Conservation (phyloP, 352 stramenopile genomes). For the Elongisporangium anandrum region DNA sequence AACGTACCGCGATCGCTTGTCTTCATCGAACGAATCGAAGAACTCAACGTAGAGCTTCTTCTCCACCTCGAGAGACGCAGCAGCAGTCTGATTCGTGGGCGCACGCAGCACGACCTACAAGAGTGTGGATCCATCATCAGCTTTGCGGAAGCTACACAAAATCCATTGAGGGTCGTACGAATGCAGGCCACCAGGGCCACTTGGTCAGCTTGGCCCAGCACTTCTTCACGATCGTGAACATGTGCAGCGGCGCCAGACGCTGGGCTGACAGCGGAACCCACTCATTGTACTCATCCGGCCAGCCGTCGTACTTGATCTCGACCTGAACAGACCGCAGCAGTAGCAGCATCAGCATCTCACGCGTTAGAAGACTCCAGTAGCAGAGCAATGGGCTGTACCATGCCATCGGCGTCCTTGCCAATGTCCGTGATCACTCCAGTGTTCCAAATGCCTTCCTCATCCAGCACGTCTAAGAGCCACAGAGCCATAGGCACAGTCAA, state of each 20-base stretch:
- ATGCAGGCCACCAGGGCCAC: conserved; percentile 80
- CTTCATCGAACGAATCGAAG: conserved; percentile 71
- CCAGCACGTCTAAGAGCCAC: conserved; percentile 50
- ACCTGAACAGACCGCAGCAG: conserved; percentile 24
- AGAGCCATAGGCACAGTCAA: background rate
- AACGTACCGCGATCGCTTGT: conserved; percentile 50
- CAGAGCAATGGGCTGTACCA: too few species aligned
- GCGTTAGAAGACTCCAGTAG: too few species aligned
- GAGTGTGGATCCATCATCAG: background rate
- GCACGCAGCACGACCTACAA: conserved; percentile 62
- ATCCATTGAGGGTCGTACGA: conserved; percentile 33
- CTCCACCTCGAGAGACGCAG: conserved; percentile 53
- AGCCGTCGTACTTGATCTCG: conserved; percentile 84
- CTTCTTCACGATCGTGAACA: conserved; percentile 82
- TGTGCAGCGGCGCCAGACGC: conserved; percentile 69
- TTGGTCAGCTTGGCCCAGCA: conserved; percentile 84
- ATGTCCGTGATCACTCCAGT: conserved; percentile 66
- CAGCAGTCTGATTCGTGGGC: conserved; percentile 45
- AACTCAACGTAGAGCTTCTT: conserved; percentile 83
- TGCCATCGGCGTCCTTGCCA: conserved; percentile 48
- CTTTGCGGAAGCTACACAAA: background rate
- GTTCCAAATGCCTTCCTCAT: conserved; percentile 85
- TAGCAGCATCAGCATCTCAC: background rate
- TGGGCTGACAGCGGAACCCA: conserved; percentile 50
- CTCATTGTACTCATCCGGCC: conserved; percentile 80